Conservation (phyloP, 805 yeast species). For the Metschnikowia lunata region DNA sequence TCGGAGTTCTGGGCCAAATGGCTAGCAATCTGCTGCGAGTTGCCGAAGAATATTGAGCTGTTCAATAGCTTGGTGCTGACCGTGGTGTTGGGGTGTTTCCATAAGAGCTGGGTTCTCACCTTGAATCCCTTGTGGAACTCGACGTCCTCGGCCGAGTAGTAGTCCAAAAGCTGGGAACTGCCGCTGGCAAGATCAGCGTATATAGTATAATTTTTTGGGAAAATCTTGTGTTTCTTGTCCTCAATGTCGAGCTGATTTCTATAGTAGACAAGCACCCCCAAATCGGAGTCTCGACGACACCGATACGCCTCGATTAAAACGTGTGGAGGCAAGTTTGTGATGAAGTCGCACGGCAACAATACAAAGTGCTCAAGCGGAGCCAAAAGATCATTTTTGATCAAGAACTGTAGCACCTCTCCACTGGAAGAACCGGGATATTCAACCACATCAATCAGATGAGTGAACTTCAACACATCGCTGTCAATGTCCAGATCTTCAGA, state of each 20-base stretch:
- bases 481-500: slow-evolving; percentile 15
- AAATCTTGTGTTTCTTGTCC: slow-evolving; percentile 60
- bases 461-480: slow-evolving; percentile 15
- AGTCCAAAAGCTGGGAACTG: slow-evolving; percentile 58
- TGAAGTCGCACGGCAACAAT: slow-evolving; percentile 89
- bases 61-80: slow-evolving; percentile 75
- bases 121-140: slow-evolving; percentile 68
- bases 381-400: slow-evolving; percentile 39
- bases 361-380: slow-evolving; percentile 49
- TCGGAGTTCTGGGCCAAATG: slow-evolving; percentile 41
- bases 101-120: slow-evolving; percentile 79
- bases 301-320: slow-evolving; percentile 80
- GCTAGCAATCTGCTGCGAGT: slow-evolving; percentile 43
- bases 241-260: slow-evolving; percentile 68
- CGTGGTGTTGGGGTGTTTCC: slow-evolving; percentile 78
- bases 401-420: slow-evolving; percentile 55
- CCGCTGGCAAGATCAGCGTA: slow-evolving; percentile 48
- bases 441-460: slow-evolving; percentile 22
- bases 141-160: slow-evolving; percentile 64
- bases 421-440: slow-evolving; percentile 34
- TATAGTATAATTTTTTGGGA: slow-evolving; percentile 64
- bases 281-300: slow-evolving; percentile 58
- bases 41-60: slow-evolving; percentile 55
- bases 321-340: slow-evolving; percentile 90
- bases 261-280: slow-evolving; percentile 76